A percentile compares a stretch with the other conserved stretches of the same genome.
Evolutionary conservation across 495 filamentous ascomycete species (phyloP).

Genomic region (Daldinia vernicosa): DNA sequence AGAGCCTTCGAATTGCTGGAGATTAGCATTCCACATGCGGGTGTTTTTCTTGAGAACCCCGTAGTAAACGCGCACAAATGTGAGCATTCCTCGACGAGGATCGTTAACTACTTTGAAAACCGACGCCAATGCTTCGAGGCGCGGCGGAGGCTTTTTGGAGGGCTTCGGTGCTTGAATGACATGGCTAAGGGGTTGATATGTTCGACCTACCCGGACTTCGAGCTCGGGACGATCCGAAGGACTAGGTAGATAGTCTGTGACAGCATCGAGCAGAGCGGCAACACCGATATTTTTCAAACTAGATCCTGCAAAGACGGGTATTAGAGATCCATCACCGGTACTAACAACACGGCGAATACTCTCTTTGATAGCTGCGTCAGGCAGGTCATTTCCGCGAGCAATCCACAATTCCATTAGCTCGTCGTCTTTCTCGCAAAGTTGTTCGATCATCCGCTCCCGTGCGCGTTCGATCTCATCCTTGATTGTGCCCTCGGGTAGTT

Average conservation of each 20-base stretch:
- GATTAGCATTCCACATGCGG: constrained; percentile 85
- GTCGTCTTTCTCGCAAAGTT: constrained; percentile 88
- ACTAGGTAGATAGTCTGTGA: constrained; percentile 85
- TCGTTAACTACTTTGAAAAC: constrained; percentile 99
- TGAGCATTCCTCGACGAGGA: constrained; percentile 81
- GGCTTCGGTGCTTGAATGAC: constrained; percentile 56
- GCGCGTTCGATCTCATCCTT: constrained; percentile 78
- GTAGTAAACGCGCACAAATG: constrained; percentile 92
- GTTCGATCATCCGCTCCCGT: constrained; percentile 79
- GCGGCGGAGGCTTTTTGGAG: constrained; percentile 58
- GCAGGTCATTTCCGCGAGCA: constrained; percentile 76
- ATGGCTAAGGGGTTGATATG: constrained; percentile 60
- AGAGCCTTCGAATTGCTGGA: constrained; percentile 82
- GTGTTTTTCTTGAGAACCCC: constrained; percentile 78
- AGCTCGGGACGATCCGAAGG: constrained; percentile 81
- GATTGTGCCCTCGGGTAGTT: constrained; percentile 47
- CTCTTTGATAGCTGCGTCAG: constrained; percentile 69
- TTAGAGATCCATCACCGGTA: constrained; percentile 67
- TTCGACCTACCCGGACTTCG: constrained; percentile 72
- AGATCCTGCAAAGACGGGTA: constrained; percentile 90
- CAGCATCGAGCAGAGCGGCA: constrained; percentile 87
- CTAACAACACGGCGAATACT: constrained; percentile 78
- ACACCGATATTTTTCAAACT: constrained; percentile 95
- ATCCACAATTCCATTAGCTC: constrained; percentile 83
- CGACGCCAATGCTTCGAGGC: constrained; percentile 78